Conservation (phyloP, 306 rosid species). For the Quercus dentata region DNA sequence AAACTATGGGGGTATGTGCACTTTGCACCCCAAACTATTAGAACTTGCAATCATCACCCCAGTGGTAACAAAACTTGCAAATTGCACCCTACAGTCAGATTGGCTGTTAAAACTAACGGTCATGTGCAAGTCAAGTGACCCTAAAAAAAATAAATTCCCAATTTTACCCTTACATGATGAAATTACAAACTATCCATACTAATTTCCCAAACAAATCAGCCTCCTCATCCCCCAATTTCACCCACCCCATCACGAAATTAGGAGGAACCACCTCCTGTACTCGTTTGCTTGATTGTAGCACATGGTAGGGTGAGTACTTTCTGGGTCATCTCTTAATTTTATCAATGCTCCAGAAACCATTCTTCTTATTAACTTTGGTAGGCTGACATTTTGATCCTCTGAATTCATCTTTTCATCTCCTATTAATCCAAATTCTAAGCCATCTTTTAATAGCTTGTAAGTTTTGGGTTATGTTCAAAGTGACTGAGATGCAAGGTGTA, state of each 20-base stretch:
- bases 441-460: slow-evolving; percentile 11
- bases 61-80: no score
- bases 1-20: no score
- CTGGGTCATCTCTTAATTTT: slow-evolving; percentile 8
- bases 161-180: no score
- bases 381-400: slow-evolving; percentile 23
- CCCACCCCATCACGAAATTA: background rate
- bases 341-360: slow-evolving; percentile 8
- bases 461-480: slow-evolving; percentile 29
- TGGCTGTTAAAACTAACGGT: no score
- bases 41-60: no score
- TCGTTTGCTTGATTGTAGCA: slow-evolving; percentile 51
- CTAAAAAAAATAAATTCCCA: no score
- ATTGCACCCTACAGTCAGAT: no score
- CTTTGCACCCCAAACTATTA: no score
- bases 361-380: slow-evolving; percentile 24
- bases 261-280: slow-evolving; percentile 44
- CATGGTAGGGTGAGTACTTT: slow-evolving; percentile 12
- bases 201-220: no score
- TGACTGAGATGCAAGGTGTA: slow-evolving; percentile 26
- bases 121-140: no score
- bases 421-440: slow-evolving; percentile 17
- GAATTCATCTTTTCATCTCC: slow-evolving; percentile 22
- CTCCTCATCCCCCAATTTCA: no score
- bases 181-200: no score